Percentiles rank a stretch among this genome's conserved stretches.
Evolutionary conservation across 176 grass and related monocot genomes (phyloP).

Genomic region (Ensete glaucum): DNA sequence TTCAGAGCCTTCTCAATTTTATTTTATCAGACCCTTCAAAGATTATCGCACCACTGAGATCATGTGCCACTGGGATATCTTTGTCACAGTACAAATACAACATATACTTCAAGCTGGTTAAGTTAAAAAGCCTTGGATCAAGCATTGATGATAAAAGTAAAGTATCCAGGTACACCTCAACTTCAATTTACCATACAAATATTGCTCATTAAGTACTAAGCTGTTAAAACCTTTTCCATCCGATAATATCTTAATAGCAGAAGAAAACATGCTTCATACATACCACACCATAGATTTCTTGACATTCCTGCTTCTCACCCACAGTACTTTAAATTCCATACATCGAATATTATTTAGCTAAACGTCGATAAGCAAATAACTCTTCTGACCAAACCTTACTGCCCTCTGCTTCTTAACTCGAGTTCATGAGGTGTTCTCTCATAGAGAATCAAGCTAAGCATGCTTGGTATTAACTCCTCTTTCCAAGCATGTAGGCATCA

Average conservation of each 20-base stretch:
- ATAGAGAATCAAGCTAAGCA: constrained; percentile 15
- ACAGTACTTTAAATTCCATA: constrained; percentile 15
- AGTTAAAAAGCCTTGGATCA: neutral
- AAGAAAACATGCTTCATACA: constrained; percentile 20
- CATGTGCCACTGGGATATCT: neutral
- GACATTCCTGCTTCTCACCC: neutral
- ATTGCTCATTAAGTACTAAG: neutral
- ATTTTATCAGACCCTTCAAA: neutral
- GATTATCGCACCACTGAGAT: neutral
- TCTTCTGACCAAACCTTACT: constrained; percentile 2
- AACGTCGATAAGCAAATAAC: constrained; percentile 8
- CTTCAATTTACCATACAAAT: neutral
- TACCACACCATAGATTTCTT: constrained; percentile 17
- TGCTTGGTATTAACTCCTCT: constrained; percentile 29
- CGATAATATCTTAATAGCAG: constrained; percentile 6
- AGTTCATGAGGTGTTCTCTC: neutral
- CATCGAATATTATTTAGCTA: constrained; percentile 8
- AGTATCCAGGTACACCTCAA: neutral
- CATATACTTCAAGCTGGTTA: constrained; percentile 1
- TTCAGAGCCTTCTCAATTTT: neutral
- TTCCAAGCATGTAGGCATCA: constrained; percentile 44
- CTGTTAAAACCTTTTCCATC: constrained; percentile 6
- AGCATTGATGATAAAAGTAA: neutral
- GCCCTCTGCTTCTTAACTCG: constrained; percentile 6
- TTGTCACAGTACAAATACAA: neutral